Percentiles rank a stretch among this genome's conserved stretches.
Conservation (phyloP, 169 alveolate species). For the Sarcocystis neurona region DNA sequence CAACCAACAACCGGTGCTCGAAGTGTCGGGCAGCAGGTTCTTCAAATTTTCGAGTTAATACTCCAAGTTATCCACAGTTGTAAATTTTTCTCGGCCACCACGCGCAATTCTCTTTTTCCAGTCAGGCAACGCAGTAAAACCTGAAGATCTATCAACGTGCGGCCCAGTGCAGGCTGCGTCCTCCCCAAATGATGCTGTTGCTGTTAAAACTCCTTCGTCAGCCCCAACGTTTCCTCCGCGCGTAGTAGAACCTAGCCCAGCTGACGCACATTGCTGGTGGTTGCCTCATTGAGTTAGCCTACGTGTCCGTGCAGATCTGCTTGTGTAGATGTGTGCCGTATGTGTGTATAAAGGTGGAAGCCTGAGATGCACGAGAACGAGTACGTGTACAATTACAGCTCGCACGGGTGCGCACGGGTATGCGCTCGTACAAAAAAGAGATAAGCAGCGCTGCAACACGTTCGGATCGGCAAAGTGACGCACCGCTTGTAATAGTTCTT, state of each 20-base stretch:
- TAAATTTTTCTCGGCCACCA: not conserved
- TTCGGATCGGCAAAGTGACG: not conserved
- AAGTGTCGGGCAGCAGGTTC: too few species aligned
- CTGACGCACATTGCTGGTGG: too few species aligned
- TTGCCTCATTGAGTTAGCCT: too few species aligned
- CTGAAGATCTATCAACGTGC: too few species aligned
- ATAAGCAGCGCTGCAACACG: constrained; percentile 23
- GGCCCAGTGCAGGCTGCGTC: not conserved
- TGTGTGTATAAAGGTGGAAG: not conserved
- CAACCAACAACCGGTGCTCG: too few species aligned
- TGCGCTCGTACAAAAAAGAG: not conserved
- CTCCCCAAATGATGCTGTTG: too few species aligned
- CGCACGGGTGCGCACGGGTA: not conserved
- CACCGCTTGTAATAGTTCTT: constrained; percentile 74
- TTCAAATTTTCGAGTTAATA: not conserved
- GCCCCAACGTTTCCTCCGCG: not conserved
- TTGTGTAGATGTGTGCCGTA: not conserved
- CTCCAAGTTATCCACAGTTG: not conserved
- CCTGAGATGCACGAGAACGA: not conserved
- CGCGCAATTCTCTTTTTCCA: not conserved
- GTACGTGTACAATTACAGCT: not conserved
- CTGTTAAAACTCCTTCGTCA: too few species aligned
- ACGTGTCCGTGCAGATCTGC: not conserved
- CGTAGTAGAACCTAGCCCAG: not conserved
- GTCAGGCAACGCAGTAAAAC: not conserved